Evolutionary conservation across 371 early-diverging fungal genomes (phyloP).

Genomic region (Rhizopus sp.): DNA sequence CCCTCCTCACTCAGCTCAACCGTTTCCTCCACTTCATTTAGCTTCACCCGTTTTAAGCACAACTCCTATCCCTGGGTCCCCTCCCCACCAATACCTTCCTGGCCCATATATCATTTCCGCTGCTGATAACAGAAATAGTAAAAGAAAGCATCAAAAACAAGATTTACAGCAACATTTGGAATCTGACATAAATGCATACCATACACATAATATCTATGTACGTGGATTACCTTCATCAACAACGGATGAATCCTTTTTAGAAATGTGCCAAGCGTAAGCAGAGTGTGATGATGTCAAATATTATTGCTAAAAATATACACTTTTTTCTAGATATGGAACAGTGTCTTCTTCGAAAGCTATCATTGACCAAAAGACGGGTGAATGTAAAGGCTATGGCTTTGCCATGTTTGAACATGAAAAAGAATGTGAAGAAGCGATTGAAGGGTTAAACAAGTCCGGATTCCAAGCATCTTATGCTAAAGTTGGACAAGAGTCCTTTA

Average conservation of each 20-base stretch:
- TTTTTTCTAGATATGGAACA: slow-evolving; percentile 68
- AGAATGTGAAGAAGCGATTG: slow-evolving; percentile 70
- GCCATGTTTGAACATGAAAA: slow-evolving; percentile 80
- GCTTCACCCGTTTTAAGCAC: slow-evolving; percentile 49
- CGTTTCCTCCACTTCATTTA: slow-evolving; percentile 50
- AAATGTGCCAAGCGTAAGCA: slow-evolving; percentile 60
- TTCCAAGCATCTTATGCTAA: slow-evolving; percentile 78
- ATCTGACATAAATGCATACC: slow-evolving; percentile 24
- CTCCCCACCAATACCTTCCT: slow-evolving; percentile 36
- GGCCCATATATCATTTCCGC: slow-evolving; percentile 30
- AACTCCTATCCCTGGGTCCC: slow-evolving; percentile 37
- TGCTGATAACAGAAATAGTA: slow-evolving; percentile 16
- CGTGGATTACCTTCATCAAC: slow-evolving; percentile 74
- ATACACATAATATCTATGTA: slow-evolving; percentile 79
- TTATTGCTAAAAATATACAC: slow-evolving; percentile 3
- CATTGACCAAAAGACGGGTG: slow-evolving; percentile 74
- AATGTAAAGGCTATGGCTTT: slow-evolving; percentile 93
- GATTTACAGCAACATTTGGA: slow-evolving; percentile 15
- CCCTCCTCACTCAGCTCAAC: slow-evolving; percentile 39
- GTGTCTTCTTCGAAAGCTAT: slow-evolving; percentile 87
- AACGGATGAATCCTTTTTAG: slow-evolving; percentile 73
- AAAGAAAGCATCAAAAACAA: slow-evolving; percentile 13
- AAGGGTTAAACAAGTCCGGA: slow-evolving; percentile 67
- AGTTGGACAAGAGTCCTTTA: slow-evolving; percentile 78
- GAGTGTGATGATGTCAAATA: background rate